Conservation (phyloP, 306 rosid genomes). For the Delonix regia region DNA sequence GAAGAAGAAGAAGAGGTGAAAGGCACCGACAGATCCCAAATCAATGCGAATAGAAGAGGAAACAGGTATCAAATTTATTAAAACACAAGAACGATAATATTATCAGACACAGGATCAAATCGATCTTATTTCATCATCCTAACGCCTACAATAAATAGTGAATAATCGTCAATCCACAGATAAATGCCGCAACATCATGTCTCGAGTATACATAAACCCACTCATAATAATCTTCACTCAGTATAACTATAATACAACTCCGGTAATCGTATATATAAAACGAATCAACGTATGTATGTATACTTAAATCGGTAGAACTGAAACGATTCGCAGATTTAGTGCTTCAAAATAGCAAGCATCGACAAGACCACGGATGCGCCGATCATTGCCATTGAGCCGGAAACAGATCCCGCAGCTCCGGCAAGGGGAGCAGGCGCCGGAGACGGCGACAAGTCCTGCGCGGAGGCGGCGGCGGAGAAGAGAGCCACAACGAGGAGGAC, state of each 20-base stretch:
- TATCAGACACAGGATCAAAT: no score
- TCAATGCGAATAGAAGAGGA: no score
- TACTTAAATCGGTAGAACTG: not conserved
- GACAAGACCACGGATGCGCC: slow-evolving; percentile 31
- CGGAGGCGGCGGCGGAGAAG: slow-evolving; percentile 33
- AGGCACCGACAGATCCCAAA: no score
- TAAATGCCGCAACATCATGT: not conserved
- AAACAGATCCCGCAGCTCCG: slow-evolving; percentile 40
- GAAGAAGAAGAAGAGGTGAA: no score
- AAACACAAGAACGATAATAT: no score
- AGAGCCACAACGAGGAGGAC: slow-evolving; percentile 21
- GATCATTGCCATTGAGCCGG: slow-evolving; percentile 40
- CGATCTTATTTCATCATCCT: not conserved
- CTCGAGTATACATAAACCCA: not conserved
- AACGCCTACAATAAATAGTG: not conserved
- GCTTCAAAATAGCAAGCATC: slow-evolving; percentile 30
- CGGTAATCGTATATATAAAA: not conserved
- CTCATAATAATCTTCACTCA: not conserved
- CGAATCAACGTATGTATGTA: not conserved
- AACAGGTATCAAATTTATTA: no score
- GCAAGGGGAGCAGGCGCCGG: slow-evolving; percentile 19
- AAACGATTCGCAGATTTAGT: not conserved
- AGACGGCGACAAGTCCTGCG: slow-evolving; percentile 35
- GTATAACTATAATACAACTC: not conserved
- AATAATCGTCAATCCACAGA: not conserved